Percentiles rank a stretch among this genome's conserved stretches.
Conservation (phyloP, 2,329 filamentous ascomycete species). For the Hypoxylon sp. region DNA sequence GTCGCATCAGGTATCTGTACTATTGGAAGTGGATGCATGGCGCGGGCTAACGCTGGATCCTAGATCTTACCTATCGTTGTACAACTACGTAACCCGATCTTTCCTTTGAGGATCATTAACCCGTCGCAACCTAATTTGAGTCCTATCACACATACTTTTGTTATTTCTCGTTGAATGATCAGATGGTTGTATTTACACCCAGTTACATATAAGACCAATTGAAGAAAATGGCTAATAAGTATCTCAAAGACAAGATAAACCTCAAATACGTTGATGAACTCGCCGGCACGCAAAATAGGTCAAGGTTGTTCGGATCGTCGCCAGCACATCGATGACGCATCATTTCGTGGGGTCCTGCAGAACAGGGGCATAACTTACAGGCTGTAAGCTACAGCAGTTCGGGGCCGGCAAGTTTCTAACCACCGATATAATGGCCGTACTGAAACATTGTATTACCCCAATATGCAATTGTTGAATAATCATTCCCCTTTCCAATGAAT, state of each 20-base stretch:
- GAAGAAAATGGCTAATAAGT: too few relatives aligned
- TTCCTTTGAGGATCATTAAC: too few relatives aligned
- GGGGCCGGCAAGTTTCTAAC: constrained; percentile 5
- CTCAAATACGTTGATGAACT: constrained; percentile 4
- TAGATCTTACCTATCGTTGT: constrained; percentile 11
- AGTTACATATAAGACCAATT: too few relatives aligned
- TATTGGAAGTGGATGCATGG: constrained; percentile 12
- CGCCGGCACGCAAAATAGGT: constrained; percentile 2
- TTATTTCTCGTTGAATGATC: too few relatives aligned
- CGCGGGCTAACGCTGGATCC: too few relatives aligned
- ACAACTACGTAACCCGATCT: too few relatives aligned
- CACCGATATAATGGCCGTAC: background rate
- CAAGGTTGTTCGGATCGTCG: constrained; percentile 10
- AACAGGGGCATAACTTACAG: constrained; percentile 3
- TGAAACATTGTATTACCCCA: too few relatives aligned
- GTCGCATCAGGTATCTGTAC: background rate
- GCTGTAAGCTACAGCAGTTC: constrained; percentile 5
- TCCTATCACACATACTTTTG: too few relatives aligned
- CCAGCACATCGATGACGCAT: constrained; percentile 34
- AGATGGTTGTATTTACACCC: too few relatives aligned
- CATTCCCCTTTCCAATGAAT: constrained; percentile 1
- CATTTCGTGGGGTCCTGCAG: constrained; percentile 6
- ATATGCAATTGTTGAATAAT: too few relatives aligned
- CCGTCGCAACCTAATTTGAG: too few relatives aligned
- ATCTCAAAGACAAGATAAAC: background rate